A percentile compares a stretch with the other conserved stretches of the same genome.
Evolutionary conservation across 345 rosid genomes (phyloP).

Genomic region (Linum lewisii): DNA sequence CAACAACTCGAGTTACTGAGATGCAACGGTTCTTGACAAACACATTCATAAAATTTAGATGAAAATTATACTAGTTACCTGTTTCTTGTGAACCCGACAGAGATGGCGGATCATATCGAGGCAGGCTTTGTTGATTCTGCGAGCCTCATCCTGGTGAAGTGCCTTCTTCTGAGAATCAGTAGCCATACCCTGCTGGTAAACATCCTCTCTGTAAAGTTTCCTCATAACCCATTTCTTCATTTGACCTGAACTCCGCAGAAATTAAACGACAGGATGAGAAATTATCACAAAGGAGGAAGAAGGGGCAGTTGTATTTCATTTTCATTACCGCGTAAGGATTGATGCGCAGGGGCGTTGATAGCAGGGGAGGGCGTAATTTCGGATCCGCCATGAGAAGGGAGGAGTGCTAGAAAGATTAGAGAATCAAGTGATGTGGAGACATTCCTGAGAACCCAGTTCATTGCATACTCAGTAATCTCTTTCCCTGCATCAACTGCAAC

Average conservation of each 20-base stretch:
- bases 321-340: neutral
- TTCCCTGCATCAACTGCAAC: constrained; percentile 33
- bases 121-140: constrained; percentile 16
- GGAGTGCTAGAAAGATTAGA: constrained; percentile 23
- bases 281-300: too few relatives aligned
- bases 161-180: neutral
- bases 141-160: constrained; percentile 5
- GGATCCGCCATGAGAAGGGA: constrained; percentile 17
- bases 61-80: constrained; percentile 5
- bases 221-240: constrained; percentile 15
- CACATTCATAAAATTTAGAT: too few relatives aligned
- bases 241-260: constrained; percentile 22
- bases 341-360: neutral
- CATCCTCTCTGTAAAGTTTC: constrained; percentile 1
- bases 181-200: neutral
- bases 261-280: too few relatives aligned
- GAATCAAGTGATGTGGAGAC: constrained; percentile 20
- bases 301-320: too few relatives aligned
- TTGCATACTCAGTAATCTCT: constrained; percentile 26
- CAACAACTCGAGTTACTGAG: too few relatives aligned
- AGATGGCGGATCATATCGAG: constrained; percentile 23
- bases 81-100: constrained; percentile 17
- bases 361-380: neutral
- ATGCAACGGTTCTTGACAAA: too few relatives aligned
- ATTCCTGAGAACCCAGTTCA: constrained; percentile 29